These are phyloP conservation scores for Isatis tinctoria DNA, from an alignment of 345 rosid genomes.

Conservation along the genomic window DNA sequence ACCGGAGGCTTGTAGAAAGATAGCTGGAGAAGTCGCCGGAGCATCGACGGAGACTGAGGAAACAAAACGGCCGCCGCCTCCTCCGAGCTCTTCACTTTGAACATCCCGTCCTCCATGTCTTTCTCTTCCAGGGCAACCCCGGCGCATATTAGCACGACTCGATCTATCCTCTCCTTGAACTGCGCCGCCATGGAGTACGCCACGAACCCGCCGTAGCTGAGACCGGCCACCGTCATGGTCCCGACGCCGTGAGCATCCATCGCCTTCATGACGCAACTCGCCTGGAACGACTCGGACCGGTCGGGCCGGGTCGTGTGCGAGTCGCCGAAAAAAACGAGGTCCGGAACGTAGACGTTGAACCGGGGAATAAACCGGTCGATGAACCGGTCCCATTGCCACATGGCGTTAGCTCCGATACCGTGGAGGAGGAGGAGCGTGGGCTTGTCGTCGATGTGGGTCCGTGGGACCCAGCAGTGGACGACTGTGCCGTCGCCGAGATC, in stretches of 20 bases:
- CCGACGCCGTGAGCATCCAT: conserved; percentile 49
- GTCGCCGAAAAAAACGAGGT: conserved; percentile 86
- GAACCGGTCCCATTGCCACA: conserved; percentile 85
- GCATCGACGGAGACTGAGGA: conserved; percentile 62
- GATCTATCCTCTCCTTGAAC: conserved; percentile 59
- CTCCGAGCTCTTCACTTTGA: conserved; percentile 52
- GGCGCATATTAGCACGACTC: conserved; percentile 66
- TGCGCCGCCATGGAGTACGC: conserved; percentile 78
- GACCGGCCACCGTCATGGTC: conserved; percentile 54
- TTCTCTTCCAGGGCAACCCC: conserved; percentile 82
- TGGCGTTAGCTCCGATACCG: conserved; percentile 93
- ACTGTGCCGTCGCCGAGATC: conserved; percentile 84
- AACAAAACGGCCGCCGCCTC: conserved; percentile 54
- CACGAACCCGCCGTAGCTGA: conserved; percentile 88
- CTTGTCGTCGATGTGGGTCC: conserved; percentile 34
- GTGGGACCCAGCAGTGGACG: conserved; percentile 86
- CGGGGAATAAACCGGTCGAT: conserved; percentile 47
- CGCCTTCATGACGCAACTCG: conserved; percentile 53
- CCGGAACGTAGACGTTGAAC: conserved; percentile 85
- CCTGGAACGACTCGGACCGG: conserved; percentile 67
- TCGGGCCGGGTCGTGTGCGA: conserved; percentile 74
- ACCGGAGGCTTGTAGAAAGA: conserved; percentile 68
- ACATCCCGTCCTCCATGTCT: conserved; percentile 68
- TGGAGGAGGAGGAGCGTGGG: conserved; percentile 69
- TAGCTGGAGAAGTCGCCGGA: conserved; percentile 42